These are phyloP conservation scores for Macrocybe gigantea DNA, from an alignment of 768 basidiomycete genomes.

Conservation along the genomic window DNA sequence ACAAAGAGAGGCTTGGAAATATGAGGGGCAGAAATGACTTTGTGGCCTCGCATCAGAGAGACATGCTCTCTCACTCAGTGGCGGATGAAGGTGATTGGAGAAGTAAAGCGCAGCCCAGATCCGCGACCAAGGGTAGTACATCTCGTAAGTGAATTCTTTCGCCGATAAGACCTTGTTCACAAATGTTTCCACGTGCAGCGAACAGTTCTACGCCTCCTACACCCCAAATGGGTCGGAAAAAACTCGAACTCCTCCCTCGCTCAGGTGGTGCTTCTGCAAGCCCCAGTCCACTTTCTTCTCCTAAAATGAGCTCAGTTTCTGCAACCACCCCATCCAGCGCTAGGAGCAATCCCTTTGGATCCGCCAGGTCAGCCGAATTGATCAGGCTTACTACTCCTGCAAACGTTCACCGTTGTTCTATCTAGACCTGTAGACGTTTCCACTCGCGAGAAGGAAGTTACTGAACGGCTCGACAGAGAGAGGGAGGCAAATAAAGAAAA, in stretches of 20 bases:
- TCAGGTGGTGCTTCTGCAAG: conserved; percentile 59
- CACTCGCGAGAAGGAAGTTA: conserved; percentile 67
- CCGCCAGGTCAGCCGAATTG: conserved; percentile 54
- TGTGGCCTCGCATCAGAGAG: conserved; percentile 42
- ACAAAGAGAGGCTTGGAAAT: conserved; percentile 41
- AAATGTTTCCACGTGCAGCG: conserved; percentile 34
- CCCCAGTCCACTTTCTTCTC: conserved; percentile 75
- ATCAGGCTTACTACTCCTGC: neutral
- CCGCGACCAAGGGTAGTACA: conserved; percentile 39
- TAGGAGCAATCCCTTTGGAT: conserved; percentile 79
- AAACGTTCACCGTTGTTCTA: conserved; percentile 3
- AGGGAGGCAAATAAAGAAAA: conserved; percentile 52
- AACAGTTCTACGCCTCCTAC: conserved; percentile 73
- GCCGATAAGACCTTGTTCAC: neutral
- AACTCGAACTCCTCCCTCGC: conserved; percentile 83
- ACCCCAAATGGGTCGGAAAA: conserved; percentile 72
- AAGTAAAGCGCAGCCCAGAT: conserved; percentile 11
- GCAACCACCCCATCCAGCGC: conserved; percentile 22
- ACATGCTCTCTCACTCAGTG: conserved; percentile 6
- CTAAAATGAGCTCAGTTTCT: conserved; percentile 53
- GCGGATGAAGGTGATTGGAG: conserved; percentile 75
- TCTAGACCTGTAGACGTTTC: conserved; percentile 83
- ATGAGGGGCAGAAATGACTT: conserved; percentile 35
- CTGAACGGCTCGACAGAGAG: conserved; percentile 65
- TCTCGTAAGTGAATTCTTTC: conserved; percentile 54